Evolutionary conservation across 139 green algal genomes (phyloP).

Genomic region (Asterochloris sp.): DNA sequence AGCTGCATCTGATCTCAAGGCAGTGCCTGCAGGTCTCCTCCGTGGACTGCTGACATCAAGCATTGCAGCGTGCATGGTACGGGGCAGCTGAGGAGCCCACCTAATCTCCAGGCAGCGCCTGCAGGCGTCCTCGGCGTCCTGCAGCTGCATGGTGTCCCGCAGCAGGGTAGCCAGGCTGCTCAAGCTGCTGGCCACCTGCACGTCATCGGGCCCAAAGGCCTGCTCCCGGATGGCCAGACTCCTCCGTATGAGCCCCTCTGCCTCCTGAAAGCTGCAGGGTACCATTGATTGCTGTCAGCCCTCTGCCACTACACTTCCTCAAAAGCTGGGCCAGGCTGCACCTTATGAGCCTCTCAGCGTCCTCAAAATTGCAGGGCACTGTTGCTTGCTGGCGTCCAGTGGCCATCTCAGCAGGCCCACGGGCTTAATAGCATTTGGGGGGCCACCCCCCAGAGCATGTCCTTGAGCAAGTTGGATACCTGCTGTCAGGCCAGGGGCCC

Average conservation of each 20-base stretch:
- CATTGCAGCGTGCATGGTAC: neutral
- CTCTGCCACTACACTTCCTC: neutral
- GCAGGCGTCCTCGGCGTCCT: neutral
- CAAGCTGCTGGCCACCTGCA: neutral
- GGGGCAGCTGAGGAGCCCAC: neutral
- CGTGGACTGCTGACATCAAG: neutral
- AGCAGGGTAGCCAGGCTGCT: slow-evolving; percentile 12
- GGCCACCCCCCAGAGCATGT: no score
- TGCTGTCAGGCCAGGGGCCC: no score
- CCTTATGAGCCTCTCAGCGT: no score
- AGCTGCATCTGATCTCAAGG: neutral
- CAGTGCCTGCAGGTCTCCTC: neutral
- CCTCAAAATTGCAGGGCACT: no score
- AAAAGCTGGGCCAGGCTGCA: neutral
- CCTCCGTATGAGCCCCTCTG: slow-evolving; percentile 1
- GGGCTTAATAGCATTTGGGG: no score
- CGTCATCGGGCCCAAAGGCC: slow-evolving; percentile 12
- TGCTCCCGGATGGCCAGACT: slow-evolving; percentile 13
- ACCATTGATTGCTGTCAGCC: neutral
- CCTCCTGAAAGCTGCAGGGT: slow-evolving; percentile 3
- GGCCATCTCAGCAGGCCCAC: no score
- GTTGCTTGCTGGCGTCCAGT: no score
- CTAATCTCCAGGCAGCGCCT: slow-evolving; percentile 16
- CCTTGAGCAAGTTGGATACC: no score
- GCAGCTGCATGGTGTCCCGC: neutral